Base-by-base conservation (phyloP, 1,284 basidiomycete species). In the Heterobasidion parviporum region DNA sequence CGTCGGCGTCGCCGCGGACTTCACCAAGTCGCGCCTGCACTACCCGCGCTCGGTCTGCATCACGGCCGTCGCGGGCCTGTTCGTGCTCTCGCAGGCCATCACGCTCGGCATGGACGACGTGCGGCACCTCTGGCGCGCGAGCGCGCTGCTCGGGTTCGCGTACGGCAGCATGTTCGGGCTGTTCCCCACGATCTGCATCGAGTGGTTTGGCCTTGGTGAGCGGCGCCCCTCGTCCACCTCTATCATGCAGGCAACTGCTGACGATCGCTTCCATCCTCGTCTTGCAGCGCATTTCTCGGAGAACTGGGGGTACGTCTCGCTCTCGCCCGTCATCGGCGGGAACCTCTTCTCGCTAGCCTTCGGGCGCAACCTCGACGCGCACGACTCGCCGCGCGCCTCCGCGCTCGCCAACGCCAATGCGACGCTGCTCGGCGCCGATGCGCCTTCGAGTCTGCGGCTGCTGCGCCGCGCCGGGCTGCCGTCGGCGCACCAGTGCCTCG, bases 281-380 rank as follows among this genome's bases (percentile, higher is more conserved):
- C n/a, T 48, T 52, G 58, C 58, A 85, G 83, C 72, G 14, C 85
- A 87, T 63, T 85, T 91, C 63, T 84, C 83, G 3, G 86, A 93
- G 71, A 96, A 95, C 68, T 94, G 85, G 85, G 94, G 94, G 15
- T 89, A 82, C 65, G 77, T 89, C 33, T 82, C 82, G 7, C 70
- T 94, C 16, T 81, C 87, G 0, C 92, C 94, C 1, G 78, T 93
- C 56, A 52, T 94, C 2, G 89, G 88, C 7, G 89, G 89, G 0
- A 96, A 95, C 71, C 53, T 92, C 1, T 92, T 94, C 70, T 93
- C 92, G 45, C 65, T 95, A 44, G 74, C 89, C 46, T 96, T 95
- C 64, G 94, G 94, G 0, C 73, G 73, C 45, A 86, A 90, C 60
- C 77, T 92, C 45, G 92, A 94, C 62, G 76, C 82, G 5, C 87